Base-by-base conservation (phyloP, 1,284 basidiomycete genomes). In the Ustanciosporium gigantosporum region DNA sequence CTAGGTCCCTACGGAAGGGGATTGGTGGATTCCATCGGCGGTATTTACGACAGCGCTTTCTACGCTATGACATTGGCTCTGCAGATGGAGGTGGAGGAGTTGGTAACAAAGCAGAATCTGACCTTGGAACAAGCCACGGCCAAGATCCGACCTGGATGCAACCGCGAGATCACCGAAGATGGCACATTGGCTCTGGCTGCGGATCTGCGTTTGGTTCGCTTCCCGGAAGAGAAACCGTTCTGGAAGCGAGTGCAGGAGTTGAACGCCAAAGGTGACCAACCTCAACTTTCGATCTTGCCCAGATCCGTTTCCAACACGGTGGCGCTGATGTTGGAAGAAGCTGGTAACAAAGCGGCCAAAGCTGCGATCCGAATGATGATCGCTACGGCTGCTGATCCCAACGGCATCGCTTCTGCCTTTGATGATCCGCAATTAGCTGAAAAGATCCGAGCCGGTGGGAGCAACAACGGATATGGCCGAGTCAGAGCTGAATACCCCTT, bases 11-110 rank as follows among this genome's bases (percentile, higher is more conserved):
- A 76, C 37, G 79, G 79, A 1, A 65, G 75, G 3, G 80, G 80
- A 3, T 65, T 81, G 17, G 64, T 81, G 15, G 80, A 80, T 50
- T 70, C 74, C 4, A 70, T 81, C 13, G 80, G 79, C n/a, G 80
- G 80, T 0, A 67, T 81, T 23, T 66, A 73, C 36, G 79, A 80
- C 38, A 74, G 78, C 2, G 76, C 78, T 1, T 51, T 71, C 31
- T 70, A 76, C 31, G 79, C 79, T 9, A 61, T 65, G 46, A 51
- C 53, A 3, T 41, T 68, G 1, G 52, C 47, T 3, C 40, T 74
- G 0, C 47, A 60, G 39, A 36, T 44, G 11, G 71, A 72, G 45
- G 41, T 68, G 36, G 52, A 64, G 20, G 24, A 42, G 8, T 41
- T 68, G 31, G 36, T 58, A 9, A 46, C 46, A 27, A 46, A 53